Evolutionary conservation across 83 land plant species (phyloP), one percentile per base, ranked within the genome.

Genomic region (Diphasiastrum complanatum): DNA sequence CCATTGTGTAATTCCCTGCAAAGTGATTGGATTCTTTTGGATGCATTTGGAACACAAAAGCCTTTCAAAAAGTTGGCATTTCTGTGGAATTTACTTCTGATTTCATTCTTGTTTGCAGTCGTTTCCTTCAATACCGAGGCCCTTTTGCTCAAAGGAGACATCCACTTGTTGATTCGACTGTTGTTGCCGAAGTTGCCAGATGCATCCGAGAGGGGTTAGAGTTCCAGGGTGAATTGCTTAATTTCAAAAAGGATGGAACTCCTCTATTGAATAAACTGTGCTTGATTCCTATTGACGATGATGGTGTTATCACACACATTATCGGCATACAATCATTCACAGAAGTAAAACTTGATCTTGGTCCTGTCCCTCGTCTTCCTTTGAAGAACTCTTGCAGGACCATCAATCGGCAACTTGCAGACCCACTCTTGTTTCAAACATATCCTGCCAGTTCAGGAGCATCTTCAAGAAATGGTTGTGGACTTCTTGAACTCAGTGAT

Each of bases 121-220:
- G 93, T 25, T 87, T 87, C 75, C 63, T 87, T 59, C 93, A 87
- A 37, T 87, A 66, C 70, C 71, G 93, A 79, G 93, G 86, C 1
- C 83, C 93, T 36, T 84, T 77, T 67, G 89, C 93, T 8, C 84
- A 87, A 52, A 79, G 89, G 68, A 68, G 93, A 49, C 93, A 87
- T 57, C 89, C 89, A 25, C 62, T 83, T 54, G 93, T 87, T 26
- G 85, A 84, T 36, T 64, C 85, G 4, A 22, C 72, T 30, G 78
- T 81, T 18, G 81, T 87, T 67, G 41, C 89, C 11, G 85, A 84
- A 67, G 81, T 87, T 16, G 75, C 79, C 51, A 76, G 83, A 70
- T 88, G 95, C 47, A 66, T 88, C 20, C 71, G 70, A 26, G 90
- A 77, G 33, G 95, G 90, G 0, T n/a, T 77, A 59, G 86, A 82